A percentile compares a stretch with the other conserved stretches of the same genome.
Evolutionary conservation across 257 asterid genomes (phyloP).

Genomic region (Paraleonurus japonicus): DNA sequence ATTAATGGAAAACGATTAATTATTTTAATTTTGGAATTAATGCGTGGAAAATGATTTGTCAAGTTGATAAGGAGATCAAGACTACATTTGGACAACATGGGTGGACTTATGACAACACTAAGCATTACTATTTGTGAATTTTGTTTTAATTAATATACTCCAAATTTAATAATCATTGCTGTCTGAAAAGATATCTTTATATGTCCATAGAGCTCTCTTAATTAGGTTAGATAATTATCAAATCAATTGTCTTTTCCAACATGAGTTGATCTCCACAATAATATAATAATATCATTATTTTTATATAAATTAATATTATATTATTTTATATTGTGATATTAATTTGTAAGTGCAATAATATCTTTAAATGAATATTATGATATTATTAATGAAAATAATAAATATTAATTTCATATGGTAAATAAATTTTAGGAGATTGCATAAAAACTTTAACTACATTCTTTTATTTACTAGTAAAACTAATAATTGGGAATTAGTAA

Average conservation of each 20-base stretch:
- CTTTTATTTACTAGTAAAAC: neutral
- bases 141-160: neutral
- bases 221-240: neutral
- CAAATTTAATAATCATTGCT: neutral
- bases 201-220: neutral
- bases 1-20: conserved; percentile 22
- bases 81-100: conserved; percentile 1
- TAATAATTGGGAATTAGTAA: neutral
- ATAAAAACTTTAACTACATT: neutral
- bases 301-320: too few relatives aligned
- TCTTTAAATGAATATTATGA: too few relatives aligned
- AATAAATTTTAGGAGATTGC: too few relatives aligned
- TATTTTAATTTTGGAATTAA: neutral
- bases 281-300: too few relatives aligned
- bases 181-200: neutral
- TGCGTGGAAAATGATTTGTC: conserved; percentile 26
- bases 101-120: conserved; percentile 27
- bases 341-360: too few relatives aligned
- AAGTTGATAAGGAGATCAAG: conserved; percentile 12
- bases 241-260: neutral
- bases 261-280: too few relatives aligned
- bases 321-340: too few relatives aligned
- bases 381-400: too few relatives aligned
- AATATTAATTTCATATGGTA: too few relatives aligned
- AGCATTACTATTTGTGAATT: conserved; percentile 16